These are phyloP conservation scores for Tolypocladium guangdongense DNA, from an alignment of 2,329 filamentous ascomycete species.

Conservation along the genomic window DNA sequence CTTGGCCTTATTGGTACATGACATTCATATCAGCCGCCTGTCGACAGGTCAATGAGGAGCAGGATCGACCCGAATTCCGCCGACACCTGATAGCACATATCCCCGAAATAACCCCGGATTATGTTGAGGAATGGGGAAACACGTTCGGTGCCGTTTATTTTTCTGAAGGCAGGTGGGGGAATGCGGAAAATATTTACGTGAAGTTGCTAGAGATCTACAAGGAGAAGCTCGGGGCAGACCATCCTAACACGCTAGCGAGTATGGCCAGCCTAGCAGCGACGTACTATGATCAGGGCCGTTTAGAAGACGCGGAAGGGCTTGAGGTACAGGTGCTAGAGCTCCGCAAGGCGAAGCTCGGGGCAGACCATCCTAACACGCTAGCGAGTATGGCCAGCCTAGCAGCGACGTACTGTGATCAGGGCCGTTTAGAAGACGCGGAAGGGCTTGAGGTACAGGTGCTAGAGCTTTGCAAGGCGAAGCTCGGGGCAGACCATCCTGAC, in stretches of 20 bases:
- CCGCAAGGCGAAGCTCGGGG: neutral
- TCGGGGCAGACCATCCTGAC: neutral
- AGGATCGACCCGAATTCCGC: too few species aligned
- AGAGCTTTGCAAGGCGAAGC: neutral
- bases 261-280: neutral
- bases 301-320: neutral
- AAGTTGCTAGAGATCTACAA: neutral
- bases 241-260: neutral
- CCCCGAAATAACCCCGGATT: too few species aligned
- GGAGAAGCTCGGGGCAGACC: neutral
- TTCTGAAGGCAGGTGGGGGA: neutral
- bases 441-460: neutral
- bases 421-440: neutral
- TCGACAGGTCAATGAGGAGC: too few species aligned
- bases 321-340: neutral
- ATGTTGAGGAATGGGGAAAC: too few species aligned
- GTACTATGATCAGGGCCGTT: neutral
- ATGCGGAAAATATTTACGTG: neutral
- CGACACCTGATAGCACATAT: too few species aligned
- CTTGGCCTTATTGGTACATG: too few species aligned
- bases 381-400: neutral
- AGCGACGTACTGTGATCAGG: neutral
- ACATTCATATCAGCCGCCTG: too few species aligned
- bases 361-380: neutral
- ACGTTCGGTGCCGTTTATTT: too few species aligned